Base-by-base conservation (phyloP, 495 filamentous ascomycete genomes). In the Podospora fimiseda region DNA sequence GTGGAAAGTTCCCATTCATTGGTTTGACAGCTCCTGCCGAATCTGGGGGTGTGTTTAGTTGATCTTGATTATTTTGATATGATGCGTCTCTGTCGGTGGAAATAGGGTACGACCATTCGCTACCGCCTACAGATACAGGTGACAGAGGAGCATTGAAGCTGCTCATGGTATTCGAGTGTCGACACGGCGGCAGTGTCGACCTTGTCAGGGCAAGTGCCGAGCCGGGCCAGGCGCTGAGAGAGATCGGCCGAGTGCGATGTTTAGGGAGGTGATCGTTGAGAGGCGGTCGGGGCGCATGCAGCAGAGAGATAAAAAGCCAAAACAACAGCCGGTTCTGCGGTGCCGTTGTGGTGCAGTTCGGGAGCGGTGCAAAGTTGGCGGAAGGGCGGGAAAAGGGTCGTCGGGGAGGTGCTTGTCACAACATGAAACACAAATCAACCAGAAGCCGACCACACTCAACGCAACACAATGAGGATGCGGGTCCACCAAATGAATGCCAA, bases 101-200 rank as follows among this genome's bases (percentile, higher is more conserved):
- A 22, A 23, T 65, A 43, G 85, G 79, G 64, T 94, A 92, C 60
- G 89, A 90, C 90, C 89, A 95, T 70, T 95, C 90, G 72, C 84
- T 94, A 59, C 85, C 84, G 62, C 84, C 82, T 78, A 79, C 57
- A 67, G 89, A 92, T 66, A 88, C 83, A 65, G 89, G 89, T 66
- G 89, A 92, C 71, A 91, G 82, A 56, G 87, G 85, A 64, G 74
- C 72, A 76, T 76, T 74, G 63, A 73, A 72, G 54, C 65, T 69
- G 62, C 70, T 75, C 73, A 77, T 76, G 58, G 60, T 72, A 55
- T 62, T 60, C 57, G 53, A 43, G 27, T 5, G n/a, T 49, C 43
- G 22, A 46, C 19, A 40, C 45, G 55, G 53, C 50, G 47, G 53
- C n/a, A 39, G 44, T 24, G 47, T 44, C 53, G 56, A 55, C 36